Evolutionary conservation across 2,329 filamentous ascomycete species (phyloP).

Genomic region (Penicillium sp.): DNA sequence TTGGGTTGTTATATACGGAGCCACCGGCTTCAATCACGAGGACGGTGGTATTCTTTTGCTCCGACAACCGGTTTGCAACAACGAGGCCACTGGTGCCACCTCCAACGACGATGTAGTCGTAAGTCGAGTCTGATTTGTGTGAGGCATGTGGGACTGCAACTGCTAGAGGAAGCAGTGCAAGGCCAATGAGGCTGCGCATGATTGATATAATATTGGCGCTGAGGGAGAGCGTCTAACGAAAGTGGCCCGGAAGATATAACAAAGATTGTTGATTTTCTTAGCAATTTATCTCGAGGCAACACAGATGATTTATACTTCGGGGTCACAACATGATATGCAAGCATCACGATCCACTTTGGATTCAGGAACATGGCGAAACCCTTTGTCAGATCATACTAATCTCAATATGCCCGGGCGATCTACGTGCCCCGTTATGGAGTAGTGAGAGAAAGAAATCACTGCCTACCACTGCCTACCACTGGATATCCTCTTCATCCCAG

Average conservation of each 20-base stretch:
- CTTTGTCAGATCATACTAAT: not conserved
- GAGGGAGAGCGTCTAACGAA: not conserved
- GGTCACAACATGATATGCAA: not conserved
- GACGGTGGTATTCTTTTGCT: conserved; percentile 25
- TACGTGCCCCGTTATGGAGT: not conserved
- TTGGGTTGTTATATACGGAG: conserved; percentile 27
- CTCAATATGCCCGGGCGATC: not conserved
- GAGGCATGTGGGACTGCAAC: conserved; percentile 11
- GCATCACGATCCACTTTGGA: not conserved
- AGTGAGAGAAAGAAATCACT: not conserved
- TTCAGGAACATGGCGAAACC: not conserved
- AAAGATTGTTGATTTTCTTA: not conserved
- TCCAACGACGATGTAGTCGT: conserved; percentile 36
- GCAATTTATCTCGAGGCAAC: not conserved
- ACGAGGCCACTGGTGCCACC: conserved; percentile 35
- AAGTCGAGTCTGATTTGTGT: conserved; percentile 6
- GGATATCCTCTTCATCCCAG: not conserved
- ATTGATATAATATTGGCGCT: not conserved
- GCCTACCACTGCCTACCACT: not conserved
- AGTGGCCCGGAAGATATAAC: not conserved
- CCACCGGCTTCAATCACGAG: conserved; percentile 31
- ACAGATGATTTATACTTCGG: not conserved
- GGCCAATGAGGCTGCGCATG: conserved; percentile 15
- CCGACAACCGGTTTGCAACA: conserved; percentile 36
- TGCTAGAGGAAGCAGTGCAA: conserved; percentile 17